Evolutionary conservation across 1,284 basidiomycete genomes (phyloP).

Genomic region (Papiliotrema flavescens): DNA sequence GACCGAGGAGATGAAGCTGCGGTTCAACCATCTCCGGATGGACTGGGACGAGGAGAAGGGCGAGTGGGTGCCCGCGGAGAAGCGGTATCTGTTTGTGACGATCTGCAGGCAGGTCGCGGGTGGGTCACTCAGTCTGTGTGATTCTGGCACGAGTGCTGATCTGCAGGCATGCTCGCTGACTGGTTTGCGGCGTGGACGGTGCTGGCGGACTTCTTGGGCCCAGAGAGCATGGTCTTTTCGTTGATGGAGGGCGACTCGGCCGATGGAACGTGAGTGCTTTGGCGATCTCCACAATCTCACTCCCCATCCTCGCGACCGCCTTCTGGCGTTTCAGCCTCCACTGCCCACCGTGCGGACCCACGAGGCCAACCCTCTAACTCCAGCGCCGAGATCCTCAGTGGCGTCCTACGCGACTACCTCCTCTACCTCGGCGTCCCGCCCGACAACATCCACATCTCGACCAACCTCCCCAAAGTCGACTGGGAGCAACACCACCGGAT

Average conservation of each 20-base stretch:
- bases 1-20: slow-evolving; percentile 28
- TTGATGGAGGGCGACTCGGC: slow-evolving; percentile 39
- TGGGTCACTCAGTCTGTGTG: slow-evolving; percentile 16
- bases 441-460: slow-evolving; percentile 38
- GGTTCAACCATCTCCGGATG: slow-evolving; percentile 36
- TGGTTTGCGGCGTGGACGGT: slow-evolving; percentile 47
- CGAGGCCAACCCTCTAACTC: neutral
- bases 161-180: slow-evolving; percentile 38
- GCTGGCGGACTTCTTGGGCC: slow-evolving; percentile 41
- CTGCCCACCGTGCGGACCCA: no score
- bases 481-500: slow-evolving; percentile 47
- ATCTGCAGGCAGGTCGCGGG: slow-evolving; percentile 43
- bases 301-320: neutral
- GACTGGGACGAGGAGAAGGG: slow-evolving; percentile 25
- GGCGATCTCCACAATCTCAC: neutral
- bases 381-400: slow-evolving; percentile 35
- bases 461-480: slow-evolving; percentile 32
- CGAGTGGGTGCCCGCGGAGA: slow-evolving; percentile 27
- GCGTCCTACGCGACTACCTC: slow-evolving; percentile 37
- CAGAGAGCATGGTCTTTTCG: slow-evolving; percentile 37
- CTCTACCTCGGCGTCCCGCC: slow-evolving; percentile 44
- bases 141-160: neutral
- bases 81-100: slow-evolving; percentile 36
- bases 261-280: slow-evolving; percentile 34
- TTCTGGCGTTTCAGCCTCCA: no score